These are phyloP conservation scores for Blastomyces gilchristii DNA, from an alignment of 2,329 filamentous ascomycete species.

Conservation along the genomic window DNA sequence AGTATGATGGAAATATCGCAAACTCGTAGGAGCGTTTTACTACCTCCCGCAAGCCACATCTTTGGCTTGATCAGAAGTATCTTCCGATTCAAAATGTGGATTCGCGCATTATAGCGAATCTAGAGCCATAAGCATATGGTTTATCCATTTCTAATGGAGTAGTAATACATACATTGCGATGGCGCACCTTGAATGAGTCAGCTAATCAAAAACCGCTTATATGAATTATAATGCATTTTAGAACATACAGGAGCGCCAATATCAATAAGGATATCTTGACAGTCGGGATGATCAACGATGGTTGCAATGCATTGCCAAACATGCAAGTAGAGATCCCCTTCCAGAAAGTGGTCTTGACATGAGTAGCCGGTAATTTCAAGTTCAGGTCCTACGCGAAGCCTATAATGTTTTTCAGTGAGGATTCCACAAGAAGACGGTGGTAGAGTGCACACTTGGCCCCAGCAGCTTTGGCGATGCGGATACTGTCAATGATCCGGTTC, in stretches of 20 bases:
- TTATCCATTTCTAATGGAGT: not conserved
- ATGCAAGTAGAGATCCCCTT: slow-evolving; percentile 43
- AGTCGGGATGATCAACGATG: slow-evolving; percentile 6
- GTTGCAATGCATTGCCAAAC: slow-evolving; percentile 41
- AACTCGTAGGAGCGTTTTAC: slow-evolving; percentile 41
- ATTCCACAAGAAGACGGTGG: not conserved
- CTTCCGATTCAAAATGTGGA: slow-evolving; percentile 53
- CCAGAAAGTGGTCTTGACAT: slow-evolving; percentile 15
- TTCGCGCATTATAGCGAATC: slow-evolving; percentile 52
- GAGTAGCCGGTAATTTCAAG: slow-evolving; percentile 19
- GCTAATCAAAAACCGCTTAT: not conserved
- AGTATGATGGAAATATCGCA: not conserved
- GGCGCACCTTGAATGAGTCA: slow-evolving; percentile 8
- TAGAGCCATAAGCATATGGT: slow-evolving; percentile 38
- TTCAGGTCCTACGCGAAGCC: slow-evolving; percentile 46
- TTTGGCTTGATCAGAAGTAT: slow-evolving; percentile 59
- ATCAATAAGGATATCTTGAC: slow-evolving; percentile 34
- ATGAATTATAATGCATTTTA: not conserved
- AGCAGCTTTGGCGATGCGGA: slow-evolving; percentile 46
- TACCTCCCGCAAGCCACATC: slow-evolving; percentile 57
- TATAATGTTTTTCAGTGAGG: not conserved
- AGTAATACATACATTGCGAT: slow-evolving; percentile 39
- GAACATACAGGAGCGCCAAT: slow-evolving; percentile 30
- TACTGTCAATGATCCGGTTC: slow-evolving; percentile 52
- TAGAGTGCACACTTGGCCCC: slow-evolving; percentile 36